phyloP scores from a whole-genome alignment of 202 grass and related monocot genomes.

The Schoenoplectus tabernaemontani region DNA sequence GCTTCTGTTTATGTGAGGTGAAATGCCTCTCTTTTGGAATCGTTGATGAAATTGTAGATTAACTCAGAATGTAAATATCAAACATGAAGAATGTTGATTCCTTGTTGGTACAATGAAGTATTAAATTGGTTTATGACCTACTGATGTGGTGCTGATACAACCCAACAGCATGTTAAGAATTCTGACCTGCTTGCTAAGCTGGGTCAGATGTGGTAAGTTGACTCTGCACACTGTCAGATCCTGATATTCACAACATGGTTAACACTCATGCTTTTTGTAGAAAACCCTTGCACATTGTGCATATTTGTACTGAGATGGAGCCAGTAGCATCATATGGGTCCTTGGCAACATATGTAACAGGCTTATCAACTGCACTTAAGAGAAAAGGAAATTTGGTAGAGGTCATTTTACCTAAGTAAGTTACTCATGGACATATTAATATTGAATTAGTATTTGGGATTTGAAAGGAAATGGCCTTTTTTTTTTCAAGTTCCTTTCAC shows the following conservation, averaged over 20 bases:
- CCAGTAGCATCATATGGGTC: slow-evolving; percentile 36
- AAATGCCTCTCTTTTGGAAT: background rate
- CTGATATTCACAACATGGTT: background rate
- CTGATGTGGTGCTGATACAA: background rate
- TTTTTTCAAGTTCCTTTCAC: background rate
- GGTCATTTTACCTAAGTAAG: slow-evolving; percentile 52
- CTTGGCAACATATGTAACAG: slow-evolving; percentile 37
- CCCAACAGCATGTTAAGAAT: background rate
- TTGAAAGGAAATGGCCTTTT: background rate
- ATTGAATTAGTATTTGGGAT: background rate
- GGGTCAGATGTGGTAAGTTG: background rate
- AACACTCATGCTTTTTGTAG: slow-evolving; percentile 19
- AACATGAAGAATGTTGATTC: background rate
- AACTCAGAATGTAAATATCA: background rate
- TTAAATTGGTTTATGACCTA: background rate
- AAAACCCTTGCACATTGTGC: slow-evolving; percentile 42
- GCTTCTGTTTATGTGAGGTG: too few species aligned
- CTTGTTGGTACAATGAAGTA: background rate
- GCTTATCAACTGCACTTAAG: slow-evolving; percentile 45
- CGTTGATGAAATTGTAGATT: too few species aligned
- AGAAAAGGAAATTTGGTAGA: slow-evolving; percentile 52
- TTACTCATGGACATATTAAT: background rate
- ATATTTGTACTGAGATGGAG: slow-evolving; percentile 51
- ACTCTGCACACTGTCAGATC: background rate
- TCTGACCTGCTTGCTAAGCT: background rate